These are phyloP conservation scores for Elaphomyces granulatus DNA, from an alignment of 495 filamentous ascomycete species.

Conservation along the genomic window DNA sequence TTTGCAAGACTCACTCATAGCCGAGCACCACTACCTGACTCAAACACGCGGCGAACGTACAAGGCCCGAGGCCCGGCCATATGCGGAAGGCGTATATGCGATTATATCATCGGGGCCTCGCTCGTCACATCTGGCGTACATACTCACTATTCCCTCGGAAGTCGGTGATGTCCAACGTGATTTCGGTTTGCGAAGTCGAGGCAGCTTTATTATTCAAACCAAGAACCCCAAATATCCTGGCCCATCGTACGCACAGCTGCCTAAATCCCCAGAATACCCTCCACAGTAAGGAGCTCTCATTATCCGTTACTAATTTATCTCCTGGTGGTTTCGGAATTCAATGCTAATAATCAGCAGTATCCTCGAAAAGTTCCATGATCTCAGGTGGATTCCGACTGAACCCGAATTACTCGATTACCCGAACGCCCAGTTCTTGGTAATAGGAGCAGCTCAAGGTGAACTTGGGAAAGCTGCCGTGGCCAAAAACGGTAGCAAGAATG, in stretches of 20 bases:
- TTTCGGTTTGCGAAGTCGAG: slow-evolving; percentile 56
- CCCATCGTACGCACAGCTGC: slow-evolving; percentile 47
- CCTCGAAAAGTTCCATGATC: slow-evolving; percentile 55
- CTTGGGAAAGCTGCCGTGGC: slow-evolving; percentile 48
- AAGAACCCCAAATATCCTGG: slow-evolving; percentile 64
- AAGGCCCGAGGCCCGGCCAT: slow-evolving; percentile 52
- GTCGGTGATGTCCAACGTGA: slow-evolving; percentile 61
- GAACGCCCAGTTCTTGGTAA: slow-evolving; percentile 68
- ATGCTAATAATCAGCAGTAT: slow-evolving; percentile 27
- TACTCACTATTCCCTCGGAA: slow-evolving; percentile 62
- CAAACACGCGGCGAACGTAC: slow-evolving; percentile 61
- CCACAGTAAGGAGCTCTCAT: slow-evolving; percentile 39
- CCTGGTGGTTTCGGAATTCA: no score
- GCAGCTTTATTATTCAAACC: slow-evolving; percentile 64
- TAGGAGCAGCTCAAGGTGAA: slow-evolving; percentile 52
- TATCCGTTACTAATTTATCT: background rate
- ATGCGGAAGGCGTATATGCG: slow-evolving; percentile 79
- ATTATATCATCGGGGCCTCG: slow-evolving; percentile 52
- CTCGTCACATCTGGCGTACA: slow-evolving; percentile 65
- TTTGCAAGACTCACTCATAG: slow-evolving; percentile 59
- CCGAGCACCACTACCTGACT: slow-evolving; percentile 55
- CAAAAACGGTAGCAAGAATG: slow-evolving; percentile 41
- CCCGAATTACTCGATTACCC: slow-evolving; percentile 67
- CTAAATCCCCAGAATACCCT: slow-evolving; percentile 56
- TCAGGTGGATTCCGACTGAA: slow-evolving; percentile 58